A percentile compares a stretch with the other conserved stretches of the same genome.
These are phyloP conservation scores for Oxytropis ochrocephala DNA, from an alignment of 306 rosid species.

Conservation along the genomic window DNA sequence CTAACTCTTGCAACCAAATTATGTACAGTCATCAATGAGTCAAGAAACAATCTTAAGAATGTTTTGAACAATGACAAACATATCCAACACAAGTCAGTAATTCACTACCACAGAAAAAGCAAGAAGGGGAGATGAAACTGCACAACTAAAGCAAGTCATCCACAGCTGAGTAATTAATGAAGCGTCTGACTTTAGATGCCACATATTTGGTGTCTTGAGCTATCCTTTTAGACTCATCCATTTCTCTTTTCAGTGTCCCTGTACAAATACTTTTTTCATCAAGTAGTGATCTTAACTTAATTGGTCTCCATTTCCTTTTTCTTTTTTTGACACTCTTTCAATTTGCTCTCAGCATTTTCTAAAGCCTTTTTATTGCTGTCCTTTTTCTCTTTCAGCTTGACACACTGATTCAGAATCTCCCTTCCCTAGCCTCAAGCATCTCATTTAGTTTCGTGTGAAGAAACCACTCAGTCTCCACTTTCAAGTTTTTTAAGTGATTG, in stretches of 20 bases:
- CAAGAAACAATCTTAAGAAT: too few relatives aligned
- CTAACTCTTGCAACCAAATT: too few relatives aligned
- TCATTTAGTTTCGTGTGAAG: not conserved
- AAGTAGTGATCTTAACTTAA: not conserved
- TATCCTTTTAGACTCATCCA: not conserved
- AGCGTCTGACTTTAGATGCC: not conserved
- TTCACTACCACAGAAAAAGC: too few relatives aligned
- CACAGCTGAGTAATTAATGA: not conserved
- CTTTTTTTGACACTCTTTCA: not conserved
- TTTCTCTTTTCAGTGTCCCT: not conserved
- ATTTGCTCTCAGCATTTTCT: not conserved
- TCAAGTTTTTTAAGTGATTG: not conserved
- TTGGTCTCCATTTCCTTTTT: not conserved
- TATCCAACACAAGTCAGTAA: too few relatives aligned
- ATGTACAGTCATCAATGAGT: too few relatives aligned
- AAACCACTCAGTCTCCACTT: slow-evolving; percentile 13
- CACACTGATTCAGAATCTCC: not conserved
- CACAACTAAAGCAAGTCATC: slow-evolving; percentile 7
- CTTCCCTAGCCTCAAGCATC: slow-evolving; percentile 8
- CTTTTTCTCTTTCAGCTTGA: not conserved
- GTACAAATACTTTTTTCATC: not conserved
- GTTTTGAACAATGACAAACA: too few relatives aligned
- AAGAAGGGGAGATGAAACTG: too few relatives aligned
- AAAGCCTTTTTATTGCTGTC: not conserved
- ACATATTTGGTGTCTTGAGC: not conserved